phyloP scores from a whole-genome alignment of 2,329 filamentous ascomycete species.

The Apiospora aurea region DNA sequence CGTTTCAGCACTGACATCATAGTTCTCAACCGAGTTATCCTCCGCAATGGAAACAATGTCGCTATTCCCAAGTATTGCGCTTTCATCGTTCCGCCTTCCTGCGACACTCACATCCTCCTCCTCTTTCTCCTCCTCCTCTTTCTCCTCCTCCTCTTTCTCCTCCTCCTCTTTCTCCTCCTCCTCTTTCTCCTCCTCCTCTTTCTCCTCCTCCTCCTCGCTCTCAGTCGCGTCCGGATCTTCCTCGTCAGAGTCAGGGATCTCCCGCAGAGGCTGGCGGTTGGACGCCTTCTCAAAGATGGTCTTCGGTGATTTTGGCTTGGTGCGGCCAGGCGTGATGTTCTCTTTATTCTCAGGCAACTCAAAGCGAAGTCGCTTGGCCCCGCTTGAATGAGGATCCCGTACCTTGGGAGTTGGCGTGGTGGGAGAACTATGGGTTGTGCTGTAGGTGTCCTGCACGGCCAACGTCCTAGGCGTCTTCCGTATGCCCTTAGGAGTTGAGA shows the following conservation, averaged over 20 bases:
- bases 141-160: constrained; percentile 22
- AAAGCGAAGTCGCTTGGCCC: constrained; percentile 39
- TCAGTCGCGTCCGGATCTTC: constrained; percentile 28
- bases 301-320: constrained; percentile 42
- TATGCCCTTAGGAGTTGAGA: constrained; percentile 33
- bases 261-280: constrained; percentile 35
- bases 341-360: constrained; percentile 42
- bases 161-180: constrained; percentile 26
- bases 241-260: constrained; percentile 39
- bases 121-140: constrained; percentile 23
- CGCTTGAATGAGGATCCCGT: constrained; percentile 30
- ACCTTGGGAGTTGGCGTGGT: constrained; percentile 34
- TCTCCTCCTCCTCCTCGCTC: constrained; percentile 31
- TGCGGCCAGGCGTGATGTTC: constrained; percentile 43
- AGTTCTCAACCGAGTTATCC: constrained; percentile 30
- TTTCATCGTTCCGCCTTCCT: constrained; percentile 26
- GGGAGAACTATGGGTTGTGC: constrained; percentile 38
- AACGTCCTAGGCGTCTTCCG: constrained; percentile 34
- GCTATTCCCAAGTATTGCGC: neutral
- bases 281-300: constrained; percentile 30
- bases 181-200: constrained; percentile 29
- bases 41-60: constrained; percentile 27
- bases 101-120: constrained; percentile 35
- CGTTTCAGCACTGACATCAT: constrained; percentile 33
- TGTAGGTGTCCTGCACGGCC: constrained; percentile 41